Evolutionary conservation across 768 basidiomycete species (phyloP), one percentile per base, ranked within the genome.

Genomic region (Baorangia bicolor): DNA sequence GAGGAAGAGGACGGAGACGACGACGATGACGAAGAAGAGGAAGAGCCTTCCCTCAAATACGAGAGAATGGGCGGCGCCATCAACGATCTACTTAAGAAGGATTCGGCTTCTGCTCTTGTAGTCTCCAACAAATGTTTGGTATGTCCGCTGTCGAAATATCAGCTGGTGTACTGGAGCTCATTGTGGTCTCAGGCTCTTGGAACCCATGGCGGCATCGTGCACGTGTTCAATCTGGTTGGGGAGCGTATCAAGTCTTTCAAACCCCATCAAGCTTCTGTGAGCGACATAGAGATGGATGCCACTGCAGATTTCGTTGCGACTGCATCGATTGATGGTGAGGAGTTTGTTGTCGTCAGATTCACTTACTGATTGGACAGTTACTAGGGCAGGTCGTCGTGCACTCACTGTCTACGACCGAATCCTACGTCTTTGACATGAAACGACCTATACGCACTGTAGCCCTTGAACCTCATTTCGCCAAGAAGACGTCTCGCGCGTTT

Each of bases 31-130:
- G 87, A 87, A 0, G 94, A 94, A 2, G 93, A 95, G 27, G 92
- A 94, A 20, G 94, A 96, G 74, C 94, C 91, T 34, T 82, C 89
- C 0, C 78, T 98, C 64, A 98, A 98, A 69, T 98, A 98, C 66
- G 86, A 90, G 61, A 84, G 89, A 41, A 81, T 97, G 51, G 80
- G 81, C 23, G 90, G 92, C 2, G 73, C 81, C 0, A 74, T 90
- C 28, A 82, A 84, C 5, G 90, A 92, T 62, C 74, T 97, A 28
- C 80, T 98, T 51, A 86, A 85, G 75, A 95, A 91, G 70, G 96
- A 97, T 66, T 87, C 92, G 13, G 92, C 88, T 2, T 95, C 94
- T 37, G 84, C 93, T 5, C 75, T 98, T 21, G 80, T 84, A 13
- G 81, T 94, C 21, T 86, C 88, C 0, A 83, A 84, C 49, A 87